Evolutionary conservation across 2,329 filamentous ascomycete species (phyloP), one percentile per base, ranked within the genome.

Genomic region (Ceratocystis harringtonii): DNA sequence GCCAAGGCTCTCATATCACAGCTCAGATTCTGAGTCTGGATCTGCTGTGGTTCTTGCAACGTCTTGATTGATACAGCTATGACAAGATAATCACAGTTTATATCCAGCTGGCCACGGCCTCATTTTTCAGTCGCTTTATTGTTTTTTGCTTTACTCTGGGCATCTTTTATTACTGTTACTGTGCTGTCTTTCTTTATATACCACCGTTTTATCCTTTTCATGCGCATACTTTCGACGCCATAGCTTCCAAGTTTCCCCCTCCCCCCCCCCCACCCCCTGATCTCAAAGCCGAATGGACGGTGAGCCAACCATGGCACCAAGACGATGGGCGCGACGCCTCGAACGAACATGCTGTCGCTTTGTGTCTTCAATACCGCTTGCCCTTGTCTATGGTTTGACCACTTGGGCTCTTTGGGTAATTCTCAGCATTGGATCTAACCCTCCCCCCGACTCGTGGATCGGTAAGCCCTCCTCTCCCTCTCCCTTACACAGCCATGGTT

Each of bases 341-440:
- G 92, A 96, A 80, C 87, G 91, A 62, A 86, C 84, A 72, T 96
- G 91, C 79, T 97, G 92, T 77, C 78, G 81, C 55, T 83, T 85
- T 68, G 80, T 88, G 64, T 89, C 84, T 30, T 96, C 91, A 75
- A 89, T 95, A 70, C 92, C 92, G n/a, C 80, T 97, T 19, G 78
- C 79, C 32, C 96, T 97, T 73, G 89, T 97, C 67, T 96, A 96
- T 72, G 82, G 87, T 65, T 75, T 96, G 70, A 92, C 90, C n/a
- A 88, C 88, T 10, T 99, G 94, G 94, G 92, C 90, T 1, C 83
- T 88, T n/a, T 96, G 88, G 81, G 91, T 96, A 7, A 82, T 92
- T 70, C 81, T 88, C 61, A 85, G 80, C 66, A 88, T 96, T 67
- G 88, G 89, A 63, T 79, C 81, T 32, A 77, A 76, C 63, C 77